Conservation (phyloP, 2,329 filamentous ascomycete species). For the Diaporthe batatas region DNA sequence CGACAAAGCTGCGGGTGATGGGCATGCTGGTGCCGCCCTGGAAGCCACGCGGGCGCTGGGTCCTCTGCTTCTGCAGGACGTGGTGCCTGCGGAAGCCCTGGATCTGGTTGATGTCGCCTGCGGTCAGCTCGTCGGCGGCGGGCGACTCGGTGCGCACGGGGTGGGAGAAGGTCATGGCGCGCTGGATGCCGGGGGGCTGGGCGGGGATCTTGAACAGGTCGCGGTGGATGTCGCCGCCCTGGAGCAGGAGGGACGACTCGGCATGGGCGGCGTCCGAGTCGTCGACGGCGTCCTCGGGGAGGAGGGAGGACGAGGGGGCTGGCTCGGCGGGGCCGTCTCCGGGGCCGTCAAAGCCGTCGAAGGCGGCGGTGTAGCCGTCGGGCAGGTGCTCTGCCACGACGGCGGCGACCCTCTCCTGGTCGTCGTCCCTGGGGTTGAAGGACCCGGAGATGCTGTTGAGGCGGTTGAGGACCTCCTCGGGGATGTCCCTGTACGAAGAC, state of each 20-base stretch:
- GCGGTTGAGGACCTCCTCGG: slow-evolving; percentile 39
- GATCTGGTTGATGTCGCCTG: slow-evolving; percentile 57
- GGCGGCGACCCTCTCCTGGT: slow-evolving; percentile 38
- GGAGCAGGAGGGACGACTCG: slow-evolving; percentile 78
- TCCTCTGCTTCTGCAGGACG: slow-evolving; percentile 52
- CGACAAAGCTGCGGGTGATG: slow-evolving; percentile 78
- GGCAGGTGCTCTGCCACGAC: slow-evolving; percentile 52
- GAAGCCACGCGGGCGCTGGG: slow-evolving; percentile 46
- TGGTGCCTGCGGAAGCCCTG: slow-evolving; percentile 65
- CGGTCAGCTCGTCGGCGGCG: slow-evolving; percentile 42
- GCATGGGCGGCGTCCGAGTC: slow-evolving; percentile 45
- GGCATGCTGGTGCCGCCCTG: slow-evolving; percentile 51
- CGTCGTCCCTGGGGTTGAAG: slow-evolving; percentile 37
- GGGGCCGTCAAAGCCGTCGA: slow-evolving; percentile 42
- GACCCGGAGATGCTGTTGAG: slow-evolving; percentile 35
- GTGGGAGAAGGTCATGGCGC: slow-evolving; percentile 47
- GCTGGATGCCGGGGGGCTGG: slow-evolving; percentile 46
- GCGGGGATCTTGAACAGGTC: slow-evolving; percentile 82
- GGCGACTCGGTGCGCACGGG: slow-evolving; percentile 36
- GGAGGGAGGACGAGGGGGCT: slow-evolving; percentile 27
- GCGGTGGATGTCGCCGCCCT: slow-evolving; percentile 83
- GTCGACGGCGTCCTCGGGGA: slow-evolving; percentile 10
- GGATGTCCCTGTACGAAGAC: slow-evolving; percentile 37
- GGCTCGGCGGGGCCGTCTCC: slow-evolving; percentile 1
- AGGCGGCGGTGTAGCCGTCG: slow-evolving; percentile 52